Percentiles rank a stretch among this genome's conserved stretches.
These are phyloP conservation scores for Lonicera japonica DNA, from an alignment of 129 eudicot genomes.

Conservation along the genomic window DNA sequence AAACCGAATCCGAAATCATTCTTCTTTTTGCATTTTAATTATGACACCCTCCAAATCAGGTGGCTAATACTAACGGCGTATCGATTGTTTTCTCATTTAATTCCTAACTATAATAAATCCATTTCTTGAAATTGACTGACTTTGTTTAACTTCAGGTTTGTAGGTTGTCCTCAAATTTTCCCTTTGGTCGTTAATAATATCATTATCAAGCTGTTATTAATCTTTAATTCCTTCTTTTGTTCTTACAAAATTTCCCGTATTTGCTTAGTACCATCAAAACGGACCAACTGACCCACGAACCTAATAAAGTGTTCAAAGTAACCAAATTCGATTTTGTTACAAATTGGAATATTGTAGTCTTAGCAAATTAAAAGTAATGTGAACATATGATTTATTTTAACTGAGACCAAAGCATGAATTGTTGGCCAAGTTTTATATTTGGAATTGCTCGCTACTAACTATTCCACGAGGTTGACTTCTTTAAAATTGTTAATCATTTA, in stretches of 20 bases:
- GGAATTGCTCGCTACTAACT: too few species aligned
- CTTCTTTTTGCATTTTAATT: neutral
- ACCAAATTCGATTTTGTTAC: too few species aligned
- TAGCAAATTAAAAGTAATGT: neutral
- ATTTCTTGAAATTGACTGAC: neutral
- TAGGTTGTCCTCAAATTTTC: neutral
- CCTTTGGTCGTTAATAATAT: neutral
- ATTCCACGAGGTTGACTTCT: too few species aligned
- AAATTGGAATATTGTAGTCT: neutral
- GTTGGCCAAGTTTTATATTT: too few species aligned
- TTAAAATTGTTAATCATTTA: too few species aligned
- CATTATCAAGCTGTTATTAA: neutral
- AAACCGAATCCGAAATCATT: neutral
- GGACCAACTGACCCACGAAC: neutral
- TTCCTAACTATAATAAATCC: neutral
- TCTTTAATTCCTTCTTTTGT: too few species aligned
- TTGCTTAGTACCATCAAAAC: neutral
- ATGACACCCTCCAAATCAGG: slow-evolving; percentile 15
- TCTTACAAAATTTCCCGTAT: neutral
- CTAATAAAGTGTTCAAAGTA: neutral
- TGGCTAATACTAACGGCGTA: slow-evolving; percentile 38
- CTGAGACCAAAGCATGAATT: too few species aligned
- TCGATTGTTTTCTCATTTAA: slow-evolving; percentile 16
- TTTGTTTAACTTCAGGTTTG: too few species aligned
- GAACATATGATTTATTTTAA: neutral